A percentile compares a stretch with the other conserved stretches of the same genome.
phyloP scores from a whole-genome alignment of 176 grass and related monocot species.

The Chrysopogon serrulatus region DNA sequence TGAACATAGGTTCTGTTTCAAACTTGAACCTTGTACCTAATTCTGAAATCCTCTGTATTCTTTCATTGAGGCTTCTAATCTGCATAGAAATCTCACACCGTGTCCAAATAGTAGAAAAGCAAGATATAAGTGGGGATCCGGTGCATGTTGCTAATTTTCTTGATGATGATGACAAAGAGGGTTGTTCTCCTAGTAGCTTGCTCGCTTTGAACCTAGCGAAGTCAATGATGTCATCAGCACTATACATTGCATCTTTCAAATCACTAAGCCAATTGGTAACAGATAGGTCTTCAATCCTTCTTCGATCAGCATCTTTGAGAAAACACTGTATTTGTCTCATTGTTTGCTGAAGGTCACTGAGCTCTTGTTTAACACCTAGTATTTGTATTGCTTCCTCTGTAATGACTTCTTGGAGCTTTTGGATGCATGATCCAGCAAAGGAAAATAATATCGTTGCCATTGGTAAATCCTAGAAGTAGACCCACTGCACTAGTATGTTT shows the following conservation, averaged over 20 bases:
- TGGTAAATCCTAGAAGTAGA: neutral
- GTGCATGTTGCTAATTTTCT: too few relatives aligned
- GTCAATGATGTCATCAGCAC: constrained; percentile 32
- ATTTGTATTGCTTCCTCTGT: too few relatives aligned
- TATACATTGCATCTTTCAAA: constrained; percentile 42
- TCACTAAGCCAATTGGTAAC: constrained; percentile 20
- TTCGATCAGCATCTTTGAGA: constrained; percentile 17
- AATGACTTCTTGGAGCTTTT: neutral
- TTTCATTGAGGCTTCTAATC: constrained; percentile 21
- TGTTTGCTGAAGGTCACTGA: neutral
- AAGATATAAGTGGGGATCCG: neutral
- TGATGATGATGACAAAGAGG: too few relatives aligned
- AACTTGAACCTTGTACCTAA: neutral
- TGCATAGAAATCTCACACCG: constrained; percentile 1
- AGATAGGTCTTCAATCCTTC: neutral
- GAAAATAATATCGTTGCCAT: constrained; percentile 25
- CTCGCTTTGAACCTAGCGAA: constrained; percentile 1
- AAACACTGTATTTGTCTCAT: neutral
- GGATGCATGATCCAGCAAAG: neutral
- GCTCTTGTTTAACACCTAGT: constrained; percentile 27
- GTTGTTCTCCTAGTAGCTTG: too few relatives aligned
- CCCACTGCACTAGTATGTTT: too few relatives aligned
- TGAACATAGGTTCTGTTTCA: too few relatives aligned
- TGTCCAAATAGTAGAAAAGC: neutral
- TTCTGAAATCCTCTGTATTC: constrained; percentile 15